Conservation (phyloP, 2,329 filamentous ascomycete genomes). For the Calonectria leucothoes region DNA sequence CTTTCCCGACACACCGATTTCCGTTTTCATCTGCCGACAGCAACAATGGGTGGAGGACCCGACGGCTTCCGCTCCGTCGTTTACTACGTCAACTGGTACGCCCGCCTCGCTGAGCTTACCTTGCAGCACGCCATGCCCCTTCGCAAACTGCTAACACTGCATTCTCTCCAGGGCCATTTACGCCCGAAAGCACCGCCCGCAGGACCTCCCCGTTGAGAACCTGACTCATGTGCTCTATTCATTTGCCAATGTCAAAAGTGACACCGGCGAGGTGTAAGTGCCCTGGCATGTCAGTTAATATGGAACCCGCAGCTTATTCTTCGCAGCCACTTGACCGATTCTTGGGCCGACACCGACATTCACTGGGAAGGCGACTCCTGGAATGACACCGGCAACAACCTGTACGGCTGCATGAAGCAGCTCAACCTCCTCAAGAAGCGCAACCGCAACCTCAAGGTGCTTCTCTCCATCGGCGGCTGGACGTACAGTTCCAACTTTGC, state of each 20-base stretch:
- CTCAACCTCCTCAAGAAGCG: slow-evolving; percentile 84
- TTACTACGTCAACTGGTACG: slow-evolving; percentile 78
- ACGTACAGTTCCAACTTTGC: slow-evolving; percentile 89
- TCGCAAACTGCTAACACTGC: slow-evolving; percentile 31
- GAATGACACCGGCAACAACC: slow-evolving; percentile 80
- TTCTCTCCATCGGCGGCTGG: slow-evolving; percentile 93
- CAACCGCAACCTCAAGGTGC: slow-evolving; percentile 85
- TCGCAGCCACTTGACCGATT: slow-evolving; percentile 64
- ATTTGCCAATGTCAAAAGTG: slow-evolving; percentile 86
- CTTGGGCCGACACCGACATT: slow-evolving; percentile 79
- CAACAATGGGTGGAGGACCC: slow-evolving; percentile 57
- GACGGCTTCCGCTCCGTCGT: slow-evolving; percentile 73
- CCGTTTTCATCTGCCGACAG: neutral
- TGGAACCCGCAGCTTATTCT: slow-evolving; percentile 15
- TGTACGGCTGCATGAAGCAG: slow-evolving; percentile 92
- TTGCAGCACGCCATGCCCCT: slow-evolving; percentile 2
- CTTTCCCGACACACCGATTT: slow-evolving; percentile 20
- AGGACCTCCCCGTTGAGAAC: slow-evolving; percentile 82
- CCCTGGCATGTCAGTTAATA: neutral
- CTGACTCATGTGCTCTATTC: slow-evolving; percentile 92
- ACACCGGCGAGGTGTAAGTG: slow-evolving; percentile 80
- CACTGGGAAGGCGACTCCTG: slow-evolving; percentile 76
- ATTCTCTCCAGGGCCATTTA: slow-evolving; percentile 76
- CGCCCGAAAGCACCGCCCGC: slow-evolving; percentile 84
- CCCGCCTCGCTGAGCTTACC: neutral